Conservation (phyloP, 2,329 filamentous ascomycete species). For the Xylariaceae sp. region DNA sequence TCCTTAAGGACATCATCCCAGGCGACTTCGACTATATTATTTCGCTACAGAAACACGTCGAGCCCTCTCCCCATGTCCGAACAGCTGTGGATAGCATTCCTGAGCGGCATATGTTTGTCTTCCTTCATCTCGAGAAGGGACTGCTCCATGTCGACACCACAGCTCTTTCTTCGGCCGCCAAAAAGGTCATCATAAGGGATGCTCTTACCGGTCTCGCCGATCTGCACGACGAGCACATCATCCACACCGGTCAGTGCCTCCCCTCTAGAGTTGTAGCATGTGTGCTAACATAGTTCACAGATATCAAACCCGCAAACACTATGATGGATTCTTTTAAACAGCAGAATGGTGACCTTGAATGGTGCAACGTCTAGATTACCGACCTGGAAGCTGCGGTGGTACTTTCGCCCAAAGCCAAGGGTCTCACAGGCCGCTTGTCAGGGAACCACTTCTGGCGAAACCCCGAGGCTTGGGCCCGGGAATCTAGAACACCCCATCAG, state of each 20-base stretch:
- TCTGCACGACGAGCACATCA: constrained; percentile 16
- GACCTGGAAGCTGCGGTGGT: constrained; percentile 16
- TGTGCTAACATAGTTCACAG: constrained; percentile 17
- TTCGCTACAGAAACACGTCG: constrained; percentile 20
- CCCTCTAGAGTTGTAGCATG: constrained; percentile 4
- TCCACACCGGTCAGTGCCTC: constrained; percentile 14
- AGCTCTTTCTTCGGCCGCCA: constrained; percentile 17
- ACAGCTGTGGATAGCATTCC: constrained; percentile 19
- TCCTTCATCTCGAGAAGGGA: constrained; percentile 14
- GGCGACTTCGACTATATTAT: constrained; percentile 17
- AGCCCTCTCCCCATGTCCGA: constrained; percentile 15
- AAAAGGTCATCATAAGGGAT: constrained; percentile 20
- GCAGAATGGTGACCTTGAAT: constrained; percentile 15
- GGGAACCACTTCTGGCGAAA: constrained; percentile 22
- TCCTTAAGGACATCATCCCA: constrained; percentile 20
- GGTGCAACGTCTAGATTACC: constrained; percentile 15
- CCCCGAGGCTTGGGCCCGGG: constrained; percentile 21
- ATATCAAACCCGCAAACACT: constrained; percentile 22
- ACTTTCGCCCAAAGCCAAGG: constrained; percentile 17
- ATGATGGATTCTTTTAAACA: constrained; percentile 23
- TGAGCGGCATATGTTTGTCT: constrained; percentile 18
- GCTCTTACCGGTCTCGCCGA: constrained; percentile 20
- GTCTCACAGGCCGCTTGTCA: constrained; percentile 21
- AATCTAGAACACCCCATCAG: constrained; percentile 22
- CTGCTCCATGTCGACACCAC: constrained; percentile 20